These are phyloP conservation scores for Blakeslea trispora DNA, from an alignment of 371 early-diverging fungal species.

Conservation along the genomic window DNA sequence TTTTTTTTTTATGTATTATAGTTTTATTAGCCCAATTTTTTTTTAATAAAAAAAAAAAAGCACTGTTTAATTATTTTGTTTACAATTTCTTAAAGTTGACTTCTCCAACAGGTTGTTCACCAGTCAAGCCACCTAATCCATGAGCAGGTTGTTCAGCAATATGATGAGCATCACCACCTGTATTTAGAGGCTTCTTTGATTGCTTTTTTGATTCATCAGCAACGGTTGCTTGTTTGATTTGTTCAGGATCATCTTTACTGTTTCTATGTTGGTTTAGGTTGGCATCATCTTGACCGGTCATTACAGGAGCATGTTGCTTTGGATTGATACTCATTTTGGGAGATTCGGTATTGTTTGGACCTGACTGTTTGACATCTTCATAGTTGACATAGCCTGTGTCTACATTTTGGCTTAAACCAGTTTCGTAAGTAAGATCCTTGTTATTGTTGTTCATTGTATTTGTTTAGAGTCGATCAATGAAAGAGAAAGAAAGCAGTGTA, in stretches of 20 bases:
- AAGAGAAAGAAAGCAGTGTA: neutral
- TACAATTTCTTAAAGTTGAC: conserved; percentile 31
- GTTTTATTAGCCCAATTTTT: too few relatives aligned
- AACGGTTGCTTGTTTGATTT: neutral
- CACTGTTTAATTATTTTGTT: conserved; percentile 7
- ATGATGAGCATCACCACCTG: conserved; percentile 29
- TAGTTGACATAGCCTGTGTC: neutral
- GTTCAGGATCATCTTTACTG: neutral
- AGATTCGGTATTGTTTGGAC: neutral
- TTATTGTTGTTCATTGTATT: neutral
- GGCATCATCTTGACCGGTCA: neutral
- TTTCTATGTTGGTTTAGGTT: too few relatives aligned
- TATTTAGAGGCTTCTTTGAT: conserved; percentile 19
- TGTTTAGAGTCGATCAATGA: neutral
- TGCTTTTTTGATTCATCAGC: neutral
- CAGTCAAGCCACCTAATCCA: conserved; percentile 33
- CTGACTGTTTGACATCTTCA: neutral
- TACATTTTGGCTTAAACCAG: neutral
- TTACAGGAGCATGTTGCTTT: neutral
- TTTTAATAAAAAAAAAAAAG: too few relatives aligned
- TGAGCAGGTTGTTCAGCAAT: conserved; percentile 32
- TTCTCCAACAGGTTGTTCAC: conserved; percentile 39
- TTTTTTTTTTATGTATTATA: too few relatives aligned
- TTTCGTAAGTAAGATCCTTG: neutral
- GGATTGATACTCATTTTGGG: neutral